Evolutionary conservation across 768 basidiomycete genomes (phyloP), one percentile per base, ranked within the genome.

Genomic region (Melanogaster broomeanus): DNA sequence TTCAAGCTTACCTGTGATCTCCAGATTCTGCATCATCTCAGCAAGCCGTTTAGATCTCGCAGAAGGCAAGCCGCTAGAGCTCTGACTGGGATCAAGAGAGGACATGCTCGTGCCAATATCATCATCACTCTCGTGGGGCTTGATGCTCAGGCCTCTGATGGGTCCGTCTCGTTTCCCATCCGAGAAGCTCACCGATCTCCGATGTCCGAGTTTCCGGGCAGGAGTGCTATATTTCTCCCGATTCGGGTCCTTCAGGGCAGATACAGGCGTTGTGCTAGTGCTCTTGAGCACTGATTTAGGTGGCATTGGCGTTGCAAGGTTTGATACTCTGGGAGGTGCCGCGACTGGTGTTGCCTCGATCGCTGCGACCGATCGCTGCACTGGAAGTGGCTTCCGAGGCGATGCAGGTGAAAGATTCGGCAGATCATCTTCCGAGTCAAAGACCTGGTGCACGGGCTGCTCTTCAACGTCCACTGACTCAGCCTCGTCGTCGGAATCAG

Each of bases 101-200:
- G 60, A 56, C 11, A 19, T 3, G 45, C 51, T 68, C 40, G 51
- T 57, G 21, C 40, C 63, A 40, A 69, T 67, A 30, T 68, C 69
- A 18, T 70, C 77, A 13, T 72, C 73, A 15, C 71, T 69, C 33
- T 68, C 69, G 43, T 73, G 74, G 40, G 73, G 62, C 40, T 68
- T 69, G 21, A 39, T 51, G 2, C 66, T 70, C 38, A 87, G 68
- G 4, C 87, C 91, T 47, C 75, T 74, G 41, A 97, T 97, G n/a
- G 90, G 93, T 2, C 96, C 95, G 28, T 88, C 86, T 53, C 80
- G 81, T 65, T 85, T 88, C 6, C 97, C 97, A 65, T 99, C 97
- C 22, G 94, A 97, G 73, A 99, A 99, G 68, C 93, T 96, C 51
- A 99, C 96, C 38, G 90, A 93, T 34, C 93, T 80, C n/a, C 85